A percentile compares a stretch with the other conserved stretches of the same genome.
Evolutionary conservation across 2,329 filamentous ascomycete species (phyloP).

Genomic region (Colletotrichum aenigma): DNA sequence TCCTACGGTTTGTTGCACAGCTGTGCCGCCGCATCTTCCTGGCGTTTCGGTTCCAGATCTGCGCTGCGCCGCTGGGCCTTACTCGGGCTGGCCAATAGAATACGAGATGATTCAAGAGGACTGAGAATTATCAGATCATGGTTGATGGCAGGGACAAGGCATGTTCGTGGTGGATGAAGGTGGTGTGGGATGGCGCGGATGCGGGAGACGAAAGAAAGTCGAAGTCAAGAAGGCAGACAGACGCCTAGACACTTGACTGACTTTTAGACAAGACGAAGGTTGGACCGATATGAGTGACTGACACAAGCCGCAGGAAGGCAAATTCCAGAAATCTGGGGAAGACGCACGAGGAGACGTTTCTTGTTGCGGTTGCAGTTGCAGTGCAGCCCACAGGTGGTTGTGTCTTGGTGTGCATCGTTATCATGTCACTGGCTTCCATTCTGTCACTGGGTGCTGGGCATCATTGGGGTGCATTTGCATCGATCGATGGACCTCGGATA

Average conservation of each 20-base stretch:
- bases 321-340: neutral
- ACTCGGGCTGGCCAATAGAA: neutral
- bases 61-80: neutral
- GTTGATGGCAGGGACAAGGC: neutral
- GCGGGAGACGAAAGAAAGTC: neutral
- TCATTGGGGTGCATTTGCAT: neutral
- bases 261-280: neutral
- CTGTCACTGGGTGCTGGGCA: neutral
- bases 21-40: neutral
- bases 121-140: conserved; percentile 12
- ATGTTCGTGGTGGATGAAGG: neutral
- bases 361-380: neutral
- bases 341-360: neutral
- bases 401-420: neutral
- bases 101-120: neutral
- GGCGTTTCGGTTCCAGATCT: conserved; percentile 9
- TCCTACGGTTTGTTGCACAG: neutral
- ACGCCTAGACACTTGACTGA: neutral
- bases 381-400: neutral
- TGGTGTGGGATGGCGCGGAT: neutral
- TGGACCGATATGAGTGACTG: neutral
- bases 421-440: neutral
- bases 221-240: neutral
- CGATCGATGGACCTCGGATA: neutral
- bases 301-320: neutral